These are phyloP conservation scores for Sequoiadendron giganteum DNA, from an alignment of 75 land plant genomes.

Conservation along the genomic window DNA sequence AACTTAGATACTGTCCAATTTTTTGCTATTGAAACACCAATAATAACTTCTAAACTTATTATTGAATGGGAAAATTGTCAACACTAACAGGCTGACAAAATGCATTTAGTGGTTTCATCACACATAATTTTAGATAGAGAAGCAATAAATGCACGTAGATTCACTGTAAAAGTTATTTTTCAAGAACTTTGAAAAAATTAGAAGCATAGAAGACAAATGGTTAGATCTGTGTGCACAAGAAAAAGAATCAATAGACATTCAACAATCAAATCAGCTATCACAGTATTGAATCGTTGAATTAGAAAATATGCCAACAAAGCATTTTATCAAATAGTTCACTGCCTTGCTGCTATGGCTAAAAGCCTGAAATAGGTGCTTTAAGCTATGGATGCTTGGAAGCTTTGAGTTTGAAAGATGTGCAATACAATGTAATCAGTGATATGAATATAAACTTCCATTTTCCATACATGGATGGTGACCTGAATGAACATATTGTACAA, in stretches of 20 bases:
- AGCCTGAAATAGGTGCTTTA: too few relatives aligned
- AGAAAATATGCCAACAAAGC: neutral
- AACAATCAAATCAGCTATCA: neutral
- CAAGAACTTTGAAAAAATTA: neutral
- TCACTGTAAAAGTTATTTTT: neutral
- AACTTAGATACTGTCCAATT: neutral
- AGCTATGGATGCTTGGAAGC: too few relatives aligned
- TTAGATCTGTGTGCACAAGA: neutral
- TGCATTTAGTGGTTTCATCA: neutral
- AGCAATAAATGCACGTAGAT: neutral
- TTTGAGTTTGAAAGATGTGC: too few relatives aligned
- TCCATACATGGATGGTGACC: too few relatives aligned
- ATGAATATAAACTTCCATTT: too few relatives aligned
- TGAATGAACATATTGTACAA: too few relatives aligned
- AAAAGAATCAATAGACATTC: neutral
- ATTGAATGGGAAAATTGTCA: neutral
- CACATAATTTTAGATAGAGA: neutral
- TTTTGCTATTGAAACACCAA: neutral
- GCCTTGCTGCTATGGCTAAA: too few relatives aligned
- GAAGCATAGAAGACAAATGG: neutral
- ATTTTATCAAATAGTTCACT: too few relatives aligned
- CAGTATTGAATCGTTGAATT: neutral
- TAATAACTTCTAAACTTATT: neutral
- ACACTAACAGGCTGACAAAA: too few relatives aligned
- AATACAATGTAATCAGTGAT: too few relatives aligned